Conservation (phyloP, 768 basidiomycete species). For the Asterophora parasitica region DNA sequence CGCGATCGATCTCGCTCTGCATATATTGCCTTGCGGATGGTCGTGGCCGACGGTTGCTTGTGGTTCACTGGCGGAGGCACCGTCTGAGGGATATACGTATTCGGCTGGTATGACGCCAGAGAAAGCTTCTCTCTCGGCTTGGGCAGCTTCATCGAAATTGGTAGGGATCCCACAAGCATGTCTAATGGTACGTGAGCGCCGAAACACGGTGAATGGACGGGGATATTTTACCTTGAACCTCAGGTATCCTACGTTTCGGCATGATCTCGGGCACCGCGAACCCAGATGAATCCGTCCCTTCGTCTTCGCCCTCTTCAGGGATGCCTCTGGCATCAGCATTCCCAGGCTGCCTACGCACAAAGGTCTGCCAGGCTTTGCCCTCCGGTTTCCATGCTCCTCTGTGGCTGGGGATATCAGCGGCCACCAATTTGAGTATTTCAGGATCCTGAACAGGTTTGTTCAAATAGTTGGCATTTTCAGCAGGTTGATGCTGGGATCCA, state of each 20-base stretch:
- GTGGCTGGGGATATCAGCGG: constrained; percentile 66
- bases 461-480: constrained; percentile 4
- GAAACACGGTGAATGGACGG: background rate
- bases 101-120: constrained; percentile 55
- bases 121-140: constrained; percentile 36
- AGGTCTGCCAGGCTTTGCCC: constrained; percentile 59
- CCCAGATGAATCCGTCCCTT: constrained; percentile 11
- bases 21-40: constrained; percentile 57
- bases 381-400: constrained; percentile 64
- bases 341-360: constrained; percentile 38
- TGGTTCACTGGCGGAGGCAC: constrained; percentile 25
- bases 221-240: background rate
- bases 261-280: constrained; percentile 11
- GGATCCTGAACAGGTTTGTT: constrained; percentile 31
- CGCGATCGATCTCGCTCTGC: constrained; percentile 64
- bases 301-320: constrained; percentile 28
- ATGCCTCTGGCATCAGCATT: constrained; percentile 18
- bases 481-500: constrained; percentile 2
- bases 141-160: constrained; percentile 50
- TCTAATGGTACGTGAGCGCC: background rate
- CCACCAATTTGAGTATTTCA: constrained; percentile 58
- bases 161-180: constrained; percentile 44
- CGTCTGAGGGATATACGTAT: constrained; percentile 39
- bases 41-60: constrained; percentile 37
- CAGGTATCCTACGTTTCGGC: background rate